Conservation (phyloP, 83 land plant species). For the Picea abies region DNA sequence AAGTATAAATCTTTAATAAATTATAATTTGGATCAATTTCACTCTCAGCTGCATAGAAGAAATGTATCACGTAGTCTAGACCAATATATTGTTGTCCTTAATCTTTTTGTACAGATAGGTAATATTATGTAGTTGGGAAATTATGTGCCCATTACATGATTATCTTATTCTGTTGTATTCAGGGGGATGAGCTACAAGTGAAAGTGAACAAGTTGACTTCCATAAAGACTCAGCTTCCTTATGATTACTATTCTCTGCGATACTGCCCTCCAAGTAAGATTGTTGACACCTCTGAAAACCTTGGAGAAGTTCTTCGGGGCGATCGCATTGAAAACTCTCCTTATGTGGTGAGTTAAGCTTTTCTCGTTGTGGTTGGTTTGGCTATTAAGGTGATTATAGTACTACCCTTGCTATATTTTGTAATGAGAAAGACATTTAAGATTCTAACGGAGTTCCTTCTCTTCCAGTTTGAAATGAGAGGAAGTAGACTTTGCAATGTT, state of each 20-base stretch:
- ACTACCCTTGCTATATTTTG: background rate
- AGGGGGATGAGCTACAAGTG: slow-evolving; percentile 64
- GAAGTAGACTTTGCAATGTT: slow-evolving; percentile 64
- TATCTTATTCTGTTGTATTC: slow-evolving; percentile 17
- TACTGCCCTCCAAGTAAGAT: slow-evolving; percentile 60
- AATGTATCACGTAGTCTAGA: background rate
- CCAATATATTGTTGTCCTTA: background rate
- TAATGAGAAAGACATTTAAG: background rate
- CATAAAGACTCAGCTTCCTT: slow-evolving; percentile 80
- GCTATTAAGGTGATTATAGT: background rate
- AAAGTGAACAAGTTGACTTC: slow-evolving; percentile 86
- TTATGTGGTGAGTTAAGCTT: slow-evolving; percentile 56
- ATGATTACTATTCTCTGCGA: slow-evolving; percentile 79
- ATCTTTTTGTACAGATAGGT: no score
- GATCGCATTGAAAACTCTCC: slow-evolving; percentile 91
- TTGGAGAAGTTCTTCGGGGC: slow-evolving; percentile 89
- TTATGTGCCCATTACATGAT: background rate
- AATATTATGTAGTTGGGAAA: background rate
- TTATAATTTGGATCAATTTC: no score
- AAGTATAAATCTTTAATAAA: no score
- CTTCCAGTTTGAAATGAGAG: slow-evolving; percentile 80
- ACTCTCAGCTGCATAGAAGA: background rate
- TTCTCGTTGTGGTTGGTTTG: background rate
- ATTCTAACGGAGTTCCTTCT: background rate
- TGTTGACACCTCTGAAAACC: slow-evolving; percentile 77